Conservation (phyloP, 2,329 filamentous ascomycete genomes). For the Sporothrix dimorphospora region DNA sequence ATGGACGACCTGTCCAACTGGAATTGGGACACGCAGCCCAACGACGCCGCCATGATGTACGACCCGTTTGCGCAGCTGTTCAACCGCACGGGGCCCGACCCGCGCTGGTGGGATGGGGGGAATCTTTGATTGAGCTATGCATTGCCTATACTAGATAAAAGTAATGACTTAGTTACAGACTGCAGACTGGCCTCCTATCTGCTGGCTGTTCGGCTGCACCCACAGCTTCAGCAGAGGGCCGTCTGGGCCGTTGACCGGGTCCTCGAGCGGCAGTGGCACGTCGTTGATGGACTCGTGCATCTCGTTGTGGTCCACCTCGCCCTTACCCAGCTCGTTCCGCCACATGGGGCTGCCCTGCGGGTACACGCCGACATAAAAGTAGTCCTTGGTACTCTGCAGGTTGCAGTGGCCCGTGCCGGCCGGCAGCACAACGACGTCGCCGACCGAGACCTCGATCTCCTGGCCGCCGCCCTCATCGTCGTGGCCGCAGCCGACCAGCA, state of each 20-base stretch:
- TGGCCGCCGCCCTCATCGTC: constrained; percentile 8
- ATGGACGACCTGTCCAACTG: constrained; percentile 6
- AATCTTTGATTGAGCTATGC: background rate
- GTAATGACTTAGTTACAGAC: background rate
- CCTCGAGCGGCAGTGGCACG: background rate
- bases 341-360: background rate
- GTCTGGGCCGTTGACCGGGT: constrained; percentile 7
- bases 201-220: background rate
- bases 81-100: no score
- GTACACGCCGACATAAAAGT: constrained; percentile 21
- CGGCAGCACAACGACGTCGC: constrained; percentile 23
- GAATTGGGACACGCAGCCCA: constrained; percentile 6
- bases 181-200: background rate
- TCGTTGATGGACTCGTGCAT: background rate
- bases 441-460: constrained; percentile 19
- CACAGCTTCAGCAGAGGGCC: background rate
- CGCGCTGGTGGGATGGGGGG: no score
- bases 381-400: constrained; percentile 20
- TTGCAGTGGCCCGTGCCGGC: constrained; percentile 21
- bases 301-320: background rate
- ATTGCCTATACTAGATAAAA: background rate
- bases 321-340: constrained; percentile 10
- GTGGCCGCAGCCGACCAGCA: constrained; percentile 22
- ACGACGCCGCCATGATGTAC: background rate
- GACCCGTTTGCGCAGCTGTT: no score